Base-by-base conservation (phyloP, 1,139 yeast genomes). In the Suhomyces bolitotheri region DNA sequence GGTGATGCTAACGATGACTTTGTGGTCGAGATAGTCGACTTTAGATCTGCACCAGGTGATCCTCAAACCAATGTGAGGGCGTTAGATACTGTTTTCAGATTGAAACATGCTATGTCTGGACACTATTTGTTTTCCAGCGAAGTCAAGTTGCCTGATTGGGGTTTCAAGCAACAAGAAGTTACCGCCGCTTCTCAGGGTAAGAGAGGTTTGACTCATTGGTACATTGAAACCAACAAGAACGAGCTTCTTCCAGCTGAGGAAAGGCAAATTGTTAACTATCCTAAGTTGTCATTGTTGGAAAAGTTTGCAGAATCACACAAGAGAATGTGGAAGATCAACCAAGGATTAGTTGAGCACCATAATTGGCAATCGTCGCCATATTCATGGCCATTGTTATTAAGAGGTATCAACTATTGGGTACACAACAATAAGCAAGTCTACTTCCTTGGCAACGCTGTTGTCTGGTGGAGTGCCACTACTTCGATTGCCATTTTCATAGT, bases 1-100 rank as follows among this genome's bases (percentile, higher is more conserved):
- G 98, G 98, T 56, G 98, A 94, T 66, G 87, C 90, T 46, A 94
- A 94, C 63, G 99, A 94, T 66, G 94, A 89, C 62, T 94, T 90
- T 68, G 70, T 87, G 41, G 86, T 94, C 39, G 97, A 92, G 65
- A 85, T 94, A 51, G 86, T 85, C 41, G 68, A 77, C 50, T 67
- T 73, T 39, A 60, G 70, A 49, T 71, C 92, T 23, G 68, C 63
- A 30, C 65, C 73, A 16, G 82, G 80, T 12, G 73, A 64, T 17
- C 84, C 94, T 17, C 80, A 75, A 50, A 65, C 73, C 24, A 69
- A 75, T 37, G 76, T 92, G 27, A 78, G 81, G 48, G 94, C 98
- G 3, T 65, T 94, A 40, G 82, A 86, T 38, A 83, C 97, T 29
- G 73, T 86, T 40, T 86, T 94, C 73, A 77, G 94, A 64, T 76